Base-by-base conservation (phyloP, 495 filamentous ascomycete genomes). In the Monascus purpureus region DNA sequence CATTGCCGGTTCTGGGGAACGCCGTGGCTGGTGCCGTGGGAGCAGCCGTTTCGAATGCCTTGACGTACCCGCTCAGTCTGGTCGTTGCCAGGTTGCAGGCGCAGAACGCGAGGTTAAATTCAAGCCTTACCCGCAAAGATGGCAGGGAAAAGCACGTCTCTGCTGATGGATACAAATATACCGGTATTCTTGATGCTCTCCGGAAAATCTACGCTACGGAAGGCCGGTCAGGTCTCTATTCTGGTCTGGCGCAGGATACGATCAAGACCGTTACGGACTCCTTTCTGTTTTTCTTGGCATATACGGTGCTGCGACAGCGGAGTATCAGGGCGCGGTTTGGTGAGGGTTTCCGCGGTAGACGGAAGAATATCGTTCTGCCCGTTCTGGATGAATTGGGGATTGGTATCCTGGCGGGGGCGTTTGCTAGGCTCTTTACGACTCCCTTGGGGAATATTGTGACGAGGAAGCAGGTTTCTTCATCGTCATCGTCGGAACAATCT, bases 1-100 rank as follows among this genome's bases (percentile, higher is more conserved):
- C 72, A 6, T 70, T 93, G n/a, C 82, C 85, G 32, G 79, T 82
- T 4, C 60, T 93, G n/a, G 82, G 82, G 13, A 88, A 94, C 62
- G 87, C 88, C 30, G 49, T 81, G 13, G 80, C 85, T 12, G 86
- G 86, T 30, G 74, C 82, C 17, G 63, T 74, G 9, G 86, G 84
- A 11, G 77, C 82, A 2, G 76, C 82, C 8, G 68, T 92, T 31
- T 85, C 85, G 2, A 87, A 85, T 45, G 55, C 87, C 29, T 54
- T 73, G 26, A 73, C 79, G 7, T 93, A 93, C 50, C 87, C 88
- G 2, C 69, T 94, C 15, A 80, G 80, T 46, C 67, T 93, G n/a
- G 75, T 87, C 34, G 77, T 85, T 37, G 83, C 85, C 11, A 70
- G 85, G 8, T 69, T 93, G 3, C 85, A 93, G 54, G 81, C 82